Evolutionary conservation across 257 asterid species (phyloP), one percentile per base, ranked within the genome.

Genomic region (Solanum commersonii): DNA sequence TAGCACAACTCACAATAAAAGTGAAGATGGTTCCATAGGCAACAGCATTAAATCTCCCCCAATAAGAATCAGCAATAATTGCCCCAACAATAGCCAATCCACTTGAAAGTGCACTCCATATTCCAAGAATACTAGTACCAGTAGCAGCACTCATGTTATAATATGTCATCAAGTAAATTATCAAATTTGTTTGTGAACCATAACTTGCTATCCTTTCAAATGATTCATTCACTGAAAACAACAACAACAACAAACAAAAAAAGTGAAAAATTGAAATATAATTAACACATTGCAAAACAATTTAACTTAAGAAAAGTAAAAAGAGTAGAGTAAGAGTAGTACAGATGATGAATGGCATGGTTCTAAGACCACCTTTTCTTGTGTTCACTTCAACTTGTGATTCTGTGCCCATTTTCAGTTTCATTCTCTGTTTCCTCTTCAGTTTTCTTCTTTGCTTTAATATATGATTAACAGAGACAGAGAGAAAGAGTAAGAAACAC

Each of bases 191-290:
- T 65, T 23, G 5, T 40, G 87, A 60, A 20, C 87, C 89, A 72
- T 79, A 71, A 65, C 87, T 89, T 68, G 89, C 87, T 65, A 89
- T 6, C 63, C 60, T 86, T 59, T 89, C 89, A 59, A 87, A 86
- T 68, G 91, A 49, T 56, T 89, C 91, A 86, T 79, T 86, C 79
- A 86, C 91, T 89, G 85, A 15, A 86, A 77, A 68, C 56, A 46
- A 46, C 18, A 49, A 49, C 59, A 44, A 44, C 16, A 42, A 42
- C 10, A 37, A 35, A n/a, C 8, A 14, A 11, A 33, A 42, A 42
- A 42, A 42, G 14, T 42, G 31, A 3, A 13, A 1, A 42, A 23
- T 63, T n/a, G 12, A 29, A 16, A 49, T 49, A 56, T 4, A 33
- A 12, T 23, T 15, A 16, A 12, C 11, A 35, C 2, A 29, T 34